Base-by-base conservation (phyloP, 2,329 filamentous ascomycete species). In the Trichophyton equinum region DNA sequence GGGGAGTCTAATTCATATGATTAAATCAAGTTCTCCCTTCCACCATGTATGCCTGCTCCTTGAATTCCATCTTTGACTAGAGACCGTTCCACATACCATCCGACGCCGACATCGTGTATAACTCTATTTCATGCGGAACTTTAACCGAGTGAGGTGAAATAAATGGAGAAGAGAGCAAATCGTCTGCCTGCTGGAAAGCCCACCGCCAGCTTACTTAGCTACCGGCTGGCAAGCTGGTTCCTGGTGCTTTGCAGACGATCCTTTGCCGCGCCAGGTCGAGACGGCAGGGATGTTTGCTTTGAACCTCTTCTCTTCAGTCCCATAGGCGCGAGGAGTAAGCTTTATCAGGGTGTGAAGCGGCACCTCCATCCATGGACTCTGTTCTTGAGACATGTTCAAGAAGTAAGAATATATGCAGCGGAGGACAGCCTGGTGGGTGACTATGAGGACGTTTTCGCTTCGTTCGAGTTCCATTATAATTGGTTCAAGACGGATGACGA, bases 391-490 rank as follows among this genome's bases (percentile, higher is more conserved):
- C 69, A 94, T 90, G 70, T 97, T 95, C 88, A 96, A 96, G 74
- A 97, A 99, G 75, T 99, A 99, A 33, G 94, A 90, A 71, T 97
- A 99, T 69, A 99, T 96, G 78, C 94, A 99, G 62, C 94, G 85
- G 64, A 99, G 80, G 38, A 99, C 92, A 13, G 94, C 94, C 76
- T 99, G 94, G 73, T 99, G 94, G 2, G 94, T 97, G 64, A 99
- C 91, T 67, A 99, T 97, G 63, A 99, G 84, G 66, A 99, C 95
- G 71, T 99, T 95, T 74, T 97, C 94, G 67, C 87, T 90, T 64
- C 94, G 85, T 75, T 99, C 94, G 59, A 99, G 81, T 73, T 99
- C 94, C 94, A 99, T 99, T 76, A 99, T 99, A 75, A 99, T 99
- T 64, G 94, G 94, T 72, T 99, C 94, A 0, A 99, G 85, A 0